phyloP scores from a whole-genome alignment of 202 grass and related monocot genomes.

The Musa balbisiana region DNA sequence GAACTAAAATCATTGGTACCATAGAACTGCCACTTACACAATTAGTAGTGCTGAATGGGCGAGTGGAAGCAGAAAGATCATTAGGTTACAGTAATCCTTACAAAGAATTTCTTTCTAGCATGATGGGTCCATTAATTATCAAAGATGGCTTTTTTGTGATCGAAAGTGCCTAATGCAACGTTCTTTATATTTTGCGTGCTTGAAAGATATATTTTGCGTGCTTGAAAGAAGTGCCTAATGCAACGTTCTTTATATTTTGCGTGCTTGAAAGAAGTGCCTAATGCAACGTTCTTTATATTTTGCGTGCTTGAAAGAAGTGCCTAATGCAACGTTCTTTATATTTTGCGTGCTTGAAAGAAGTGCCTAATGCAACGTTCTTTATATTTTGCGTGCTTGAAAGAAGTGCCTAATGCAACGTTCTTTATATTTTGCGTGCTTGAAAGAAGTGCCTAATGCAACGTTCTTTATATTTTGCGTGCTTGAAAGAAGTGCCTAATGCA shows the following conservation, averaged over 20 bases:
- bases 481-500: too few species aligned
- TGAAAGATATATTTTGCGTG: too few species aligned
- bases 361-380: background rate
- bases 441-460: background rate
- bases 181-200: background rate
- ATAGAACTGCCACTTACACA: background rate
- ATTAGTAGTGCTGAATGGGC: background rate
- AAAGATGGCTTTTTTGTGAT: background rate
- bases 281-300: background rate
- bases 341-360: background rate
- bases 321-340: too few species aligned
- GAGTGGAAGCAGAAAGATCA: background rate
- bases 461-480: background rate
- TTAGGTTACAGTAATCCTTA: background rate
- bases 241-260: background rate
- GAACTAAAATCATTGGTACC: too few species aligned
- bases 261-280: background rate
- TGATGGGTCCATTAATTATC: background rate
- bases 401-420: too few species aligned
- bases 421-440: too few species aligned
- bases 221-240: background rate
- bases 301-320: too few species aligned
- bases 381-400: background rate
- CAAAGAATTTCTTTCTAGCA: background rate
- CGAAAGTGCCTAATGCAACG: background rate